Base-by-base conservation (phyloP, 2,329 filamentous ascomycete genomes). In the Podosphaera aphanis region DNA sequence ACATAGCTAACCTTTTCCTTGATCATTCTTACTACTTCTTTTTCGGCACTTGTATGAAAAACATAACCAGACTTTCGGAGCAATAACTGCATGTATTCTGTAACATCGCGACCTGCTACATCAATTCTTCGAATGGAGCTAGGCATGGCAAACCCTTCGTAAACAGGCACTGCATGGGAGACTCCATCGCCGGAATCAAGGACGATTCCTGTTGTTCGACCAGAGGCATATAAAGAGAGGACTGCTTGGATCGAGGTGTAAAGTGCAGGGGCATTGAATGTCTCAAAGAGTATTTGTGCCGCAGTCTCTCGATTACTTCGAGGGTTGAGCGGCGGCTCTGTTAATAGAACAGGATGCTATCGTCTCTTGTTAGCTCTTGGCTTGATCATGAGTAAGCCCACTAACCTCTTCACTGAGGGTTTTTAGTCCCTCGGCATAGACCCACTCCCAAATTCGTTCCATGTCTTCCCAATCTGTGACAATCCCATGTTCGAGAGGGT, bases 381-480 rank as follows among this genome's bases (percentile, higher is more conserved):
- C 11, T 42, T 42, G 6, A 21, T 19, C 19, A 23, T 21, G 11
- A 21, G 20, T 8, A 42, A 27, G 20, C n/a, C 15, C 52, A 54
- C 66, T 61, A 63, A 86, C 82, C 72, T 98, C 90, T 71, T 98
- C 90, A 63, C 86, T 94, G 60, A 94, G 70, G 43, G 88, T 93
- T 68, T 94, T 95, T 57, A 98, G 63, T 52, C 92, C 90, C 59
- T 94, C 88, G 48, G 83, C 83, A 62, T 95, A 98, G 45, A 98
- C 85, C 59, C 93, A 90, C 57, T 92, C 83, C 90, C 90, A 98
- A 64, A 98, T 98, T 66, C 84, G 78, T 68, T 98, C 90, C 90
- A 98, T 98, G 60, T 98, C 90, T 60, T 95, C 90, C 90, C 90
- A 98, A 63, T 98, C 85, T 55, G 90, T 98, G 51, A 98, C 90